Conservation (phyloP, 148 eudicot species). For the Fagopyrum esculentum region DNA sequence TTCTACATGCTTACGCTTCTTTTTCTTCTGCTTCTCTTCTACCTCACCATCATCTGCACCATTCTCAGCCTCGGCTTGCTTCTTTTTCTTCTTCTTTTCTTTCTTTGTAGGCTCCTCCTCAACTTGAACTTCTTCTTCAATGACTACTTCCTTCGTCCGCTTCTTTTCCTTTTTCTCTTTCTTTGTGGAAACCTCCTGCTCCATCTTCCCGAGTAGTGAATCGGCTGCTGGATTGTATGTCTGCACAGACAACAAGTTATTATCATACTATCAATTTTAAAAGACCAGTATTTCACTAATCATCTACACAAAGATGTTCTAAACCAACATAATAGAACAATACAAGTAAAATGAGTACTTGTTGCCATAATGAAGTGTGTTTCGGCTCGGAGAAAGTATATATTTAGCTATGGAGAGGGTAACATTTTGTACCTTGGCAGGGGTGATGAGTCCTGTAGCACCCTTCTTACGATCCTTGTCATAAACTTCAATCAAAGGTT, state of each 20-base stretch:
- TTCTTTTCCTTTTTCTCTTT: constrained; percentile 19
- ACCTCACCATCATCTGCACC: constrained; percentile 8
- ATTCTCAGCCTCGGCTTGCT: constrained; percentile 7
- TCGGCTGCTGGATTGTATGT: constrained; percentile 80
- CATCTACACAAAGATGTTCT: no score
- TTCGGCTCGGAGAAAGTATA: background rate
- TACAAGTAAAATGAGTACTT: no score
- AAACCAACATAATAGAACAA: no score
- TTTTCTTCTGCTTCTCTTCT: constrained; percentile 48
- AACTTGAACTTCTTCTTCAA: constrained; percentile 2
- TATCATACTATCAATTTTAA: no score
- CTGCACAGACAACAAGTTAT: constrained; percentile 22
- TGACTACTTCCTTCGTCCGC: constrained; percentile 25
- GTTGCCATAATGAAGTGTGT: background rate
- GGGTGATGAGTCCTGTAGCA: constrained; percentile 67
- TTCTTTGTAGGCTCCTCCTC: constrained; percentile 6
- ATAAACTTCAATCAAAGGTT: constrained; percentile 81
- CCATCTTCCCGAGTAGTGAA: constrained; percentile 33
- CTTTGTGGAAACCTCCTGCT: background rate
- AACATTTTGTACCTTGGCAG: constrained; percentile 62
- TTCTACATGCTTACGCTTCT: constrained; percentile 73
- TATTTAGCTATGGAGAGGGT: background rate
- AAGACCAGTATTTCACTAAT: no score
- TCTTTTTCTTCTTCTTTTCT: constrained; percentile 15
- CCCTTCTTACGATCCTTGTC: constrained; percentile 86